Evolutionary conservation across 371 early-diverging fungal genomes (phyloP), one percentile per base, ranked within the genome.

Genomic region (Lichtheimia corymbifera): DNA sequence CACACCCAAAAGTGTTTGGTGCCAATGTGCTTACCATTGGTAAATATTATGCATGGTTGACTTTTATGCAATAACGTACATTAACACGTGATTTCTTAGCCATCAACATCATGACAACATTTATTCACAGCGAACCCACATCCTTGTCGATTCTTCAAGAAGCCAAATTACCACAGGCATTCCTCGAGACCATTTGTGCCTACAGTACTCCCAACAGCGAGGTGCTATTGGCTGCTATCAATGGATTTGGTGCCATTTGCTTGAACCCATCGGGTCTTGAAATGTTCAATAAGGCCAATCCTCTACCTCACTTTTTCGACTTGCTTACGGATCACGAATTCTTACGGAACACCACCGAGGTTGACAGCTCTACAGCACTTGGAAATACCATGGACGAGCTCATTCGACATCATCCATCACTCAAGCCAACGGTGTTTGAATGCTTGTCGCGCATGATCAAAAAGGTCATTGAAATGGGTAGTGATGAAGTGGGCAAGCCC

Each of bases 101-200:
- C 0, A 88, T 93, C 65, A 94, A 96, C 67, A 89, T 97, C 25
- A 92, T 92, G 85, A 88, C 97, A 0, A 95, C 94, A 6, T 92
- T 98, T 62, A 93, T 98, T 44, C 97, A 98, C 72, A 97, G 95
- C 66, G 99, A 98, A 63, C 97, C 99, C 0, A 97, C 97, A 0
- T 91, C 89, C 4, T 74, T 98, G 17, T 66, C 92, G 1, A 93
- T 98, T 54, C 76, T 98, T 44, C 98, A 98, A 72, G 98, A 98
- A 72, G 81, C 87, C 5, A 81, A 87, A 45, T 71, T 97, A 28
- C 96, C 97, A 1, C 91, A 95, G 53, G 82, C 87, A 2, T 90
- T 98, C 67, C 77, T 97, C 27, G 74, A 77, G 3, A 83, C 89
- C 24, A 77, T 94, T 17, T 73, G 79, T 18, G 65, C 64, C 15